Evolutionary conservation across 73 alveolate species (phyloP).

Genomic region (Paramecium octaurelia): DNA sequence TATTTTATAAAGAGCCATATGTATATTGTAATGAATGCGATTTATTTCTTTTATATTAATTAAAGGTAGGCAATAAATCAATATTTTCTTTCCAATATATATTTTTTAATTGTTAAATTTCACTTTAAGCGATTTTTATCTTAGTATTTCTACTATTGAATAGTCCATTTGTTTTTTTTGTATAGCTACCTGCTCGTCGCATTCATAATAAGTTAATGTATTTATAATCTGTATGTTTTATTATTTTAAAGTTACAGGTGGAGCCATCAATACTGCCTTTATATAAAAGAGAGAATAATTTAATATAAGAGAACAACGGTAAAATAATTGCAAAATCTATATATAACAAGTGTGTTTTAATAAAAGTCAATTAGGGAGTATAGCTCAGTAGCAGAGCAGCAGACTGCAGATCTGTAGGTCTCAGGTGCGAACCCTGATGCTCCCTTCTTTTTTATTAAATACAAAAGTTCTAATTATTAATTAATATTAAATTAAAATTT

Average conservation of each 20-base stretch:
- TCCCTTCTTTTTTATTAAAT: conserved; percentile 30
- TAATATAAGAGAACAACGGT: neutral
- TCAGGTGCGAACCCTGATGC: conserved; percentile 59
- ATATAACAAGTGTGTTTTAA: neutral
- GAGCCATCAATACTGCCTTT: no score
- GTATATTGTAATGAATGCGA: neutral
- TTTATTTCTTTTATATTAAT: neutral
- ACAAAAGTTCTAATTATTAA: neutral
- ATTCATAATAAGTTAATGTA: neutral
- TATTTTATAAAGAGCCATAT: neutral
- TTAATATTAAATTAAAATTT: neutral
- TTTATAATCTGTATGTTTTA: neutral
- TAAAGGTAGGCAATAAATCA: neutral
- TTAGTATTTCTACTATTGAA: neutral
- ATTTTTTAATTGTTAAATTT: neutral
- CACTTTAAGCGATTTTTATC: neutral
- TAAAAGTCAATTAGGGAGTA: conserved; percentile 28
- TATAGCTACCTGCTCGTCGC: neutral
- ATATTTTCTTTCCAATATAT: neutral
- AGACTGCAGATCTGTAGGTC: conserved; percentile 62
- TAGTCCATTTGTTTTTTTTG: neutral
- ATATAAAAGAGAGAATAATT: neutral
- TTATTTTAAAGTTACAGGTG: no score
- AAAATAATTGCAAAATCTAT: neutral
- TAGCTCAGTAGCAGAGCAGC: conserved; percentile 62